Percentiles rank a stretch among this genome's conserved stretches.
These are phyloP conservation scores for Penicillium griseofulvum DNA, from an alignment of 2,329 filamentous ascomycete species.

Conservation along the genomic window DNA sequence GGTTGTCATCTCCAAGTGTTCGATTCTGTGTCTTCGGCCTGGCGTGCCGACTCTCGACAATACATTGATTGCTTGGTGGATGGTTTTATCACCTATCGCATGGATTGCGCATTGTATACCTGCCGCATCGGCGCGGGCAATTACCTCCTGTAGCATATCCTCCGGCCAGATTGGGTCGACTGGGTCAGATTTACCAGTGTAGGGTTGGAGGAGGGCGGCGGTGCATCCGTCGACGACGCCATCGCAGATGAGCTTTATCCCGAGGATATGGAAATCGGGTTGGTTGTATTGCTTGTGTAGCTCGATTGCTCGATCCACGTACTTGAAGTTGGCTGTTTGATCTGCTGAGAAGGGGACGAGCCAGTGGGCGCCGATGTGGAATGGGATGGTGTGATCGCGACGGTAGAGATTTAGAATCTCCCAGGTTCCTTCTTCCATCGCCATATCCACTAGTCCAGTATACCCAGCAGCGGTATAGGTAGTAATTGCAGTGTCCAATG, in stretches of 20 bases:
- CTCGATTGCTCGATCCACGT: conserved; percentile 48
- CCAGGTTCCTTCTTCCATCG: conserved; percentile 52
- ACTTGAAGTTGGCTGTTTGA: conserved; percentile 38
- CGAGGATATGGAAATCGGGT: conserved; percentile 46
- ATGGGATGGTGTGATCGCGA: conserved; percentile 36
- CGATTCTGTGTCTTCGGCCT: conserved; percentile 49
- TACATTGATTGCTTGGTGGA: conserved; percentile 47
- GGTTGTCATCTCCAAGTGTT: conserved; percentile 51
- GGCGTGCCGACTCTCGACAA: conserved; percentile 42
- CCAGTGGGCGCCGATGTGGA: conserved; percentile 51
- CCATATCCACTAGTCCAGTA: conserved; percentile 53
- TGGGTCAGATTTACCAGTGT: conserved; percentile 41
- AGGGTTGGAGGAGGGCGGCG: conserved; percentile 49
- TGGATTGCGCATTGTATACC: conserved; percentile 52
- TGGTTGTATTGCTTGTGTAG: conserved; percentile 42
- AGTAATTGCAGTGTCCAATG: conserved; percentile 41
- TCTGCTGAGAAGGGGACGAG: conserved; percentile 45
- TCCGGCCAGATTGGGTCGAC: conserved; percentile 49
- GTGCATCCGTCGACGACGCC: conserved; percentile 54
- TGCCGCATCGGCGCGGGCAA: conserved; percentile 44
- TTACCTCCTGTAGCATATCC: conserved; percentile 43
- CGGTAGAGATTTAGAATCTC: conserved; percentile 43
- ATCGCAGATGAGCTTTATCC: conserved; percentile 53
- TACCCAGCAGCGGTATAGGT: conserved; percentile 48
- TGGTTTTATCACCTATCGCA: conserved; percentile 51